A percentile compares a stretch with the other conserved stretches of the same genome.
Conservation (phyloP, 1,284 basidiomycete species). For the Xerocomus subilludens region DNA sequence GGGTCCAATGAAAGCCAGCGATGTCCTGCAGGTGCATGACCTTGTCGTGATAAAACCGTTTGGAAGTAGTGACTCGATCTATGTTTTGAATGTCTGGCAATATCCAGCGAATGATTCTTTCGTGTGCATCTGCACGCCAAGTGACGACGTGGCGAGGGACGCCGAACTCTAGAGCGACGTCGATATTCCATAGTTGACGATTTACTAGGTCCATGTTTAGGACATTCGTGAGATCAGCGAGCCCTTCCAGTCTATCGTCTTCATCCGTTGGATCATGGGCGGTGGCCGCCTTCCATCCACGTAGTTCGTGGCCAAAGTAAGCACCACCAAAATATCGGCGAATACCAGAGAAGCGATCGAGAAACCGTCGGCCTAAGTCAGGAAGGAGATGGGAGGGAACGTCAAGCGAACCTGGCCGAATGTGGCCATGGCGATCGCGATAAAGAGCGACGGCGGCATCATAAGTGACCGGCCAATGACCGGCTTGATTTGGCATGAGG, state of each 20-base stretch:
- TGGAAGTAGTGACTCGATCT: not conserved
- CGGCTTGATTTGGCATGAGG: conserved; percentile 5
- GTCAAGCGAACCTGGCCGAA: too few relatives aligned
- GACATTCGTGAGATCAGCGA: conserved; percentile 3
- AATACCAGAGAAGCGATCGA: too few relatives aligned
- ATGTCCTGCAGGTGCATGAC: conserved; percentile 1
- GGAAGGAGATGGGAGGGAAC: too few relatives aligned
- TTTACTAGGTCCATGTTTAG: conserved; percentile 1
- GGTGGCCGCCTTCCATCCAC: not conserved
- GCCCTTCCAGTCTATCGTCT: not conserved
- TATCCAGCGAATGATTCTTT: not conserved
- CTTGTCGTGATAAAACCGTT: not conserved
- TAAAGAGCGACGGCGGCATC: too few relatives aligned
- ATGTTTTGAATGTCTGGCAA: not conserved
- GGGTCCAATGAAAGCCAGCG: conserved; percentile 1
- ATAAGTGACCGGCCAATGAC: too few relatives aligned
- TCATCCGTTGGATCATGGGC: conserved; percentile 16
- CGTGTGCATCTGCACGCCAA: not conserved
- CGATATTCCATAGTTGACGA: not conserved
- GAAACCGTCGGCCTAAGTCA: too few relatives aligned
- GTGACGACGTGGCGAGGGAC: not conserved
- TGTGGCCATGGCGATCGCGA: too few relatives aligned
- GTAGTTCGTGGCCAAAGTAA: too few relatives aligned
- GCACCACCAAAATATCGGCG: too few relatives aligned
- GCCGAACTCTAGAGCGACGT: not conserved